phyloP scores from a whole-genome alignment of 352 stramenopile genomes.

The Globisporangium paddicum region DNA sequence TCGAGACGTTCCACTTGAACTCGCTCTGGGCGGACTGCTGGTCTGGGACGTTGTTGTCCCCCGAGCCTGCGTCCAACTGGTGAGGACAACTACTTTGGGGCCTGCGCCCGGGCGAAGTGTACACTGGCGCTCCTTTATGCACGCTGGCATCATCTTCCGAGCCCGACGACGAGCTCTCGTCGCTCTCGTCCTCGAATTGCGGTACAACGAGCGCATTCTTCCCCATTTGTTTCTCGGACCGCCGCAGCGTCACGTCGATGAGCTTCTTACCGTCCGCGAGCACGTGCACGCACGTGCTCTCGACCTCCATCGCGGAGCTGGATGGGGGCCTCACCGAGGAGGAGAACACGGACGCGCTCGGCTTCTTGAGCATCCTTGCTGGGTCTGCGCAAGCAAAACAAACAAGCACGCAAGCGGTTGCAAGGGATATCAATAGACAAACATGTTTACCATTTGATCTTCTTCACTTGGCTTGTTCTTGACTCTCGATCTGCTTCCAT shows the following conservation, averaged over 20 bases:
- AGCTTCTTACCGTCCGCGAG: constrained; percentile 43
- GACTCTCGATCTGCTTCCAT: no score
- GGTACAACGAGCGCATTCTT: constrained; percentile 49
- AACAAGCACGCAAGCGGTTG: neutral
- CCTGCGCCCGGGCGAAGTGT: constrained; percentile 1
- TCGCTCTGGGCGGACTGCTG: constrained; percentile 12
- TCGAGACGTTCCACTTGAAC: constrained; percentile 36
- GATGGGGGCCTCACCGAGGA: neutral
- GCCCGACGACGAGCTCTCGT: constrained; percentile 37
- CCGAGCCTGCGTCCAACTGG: constrained; percentile 16
- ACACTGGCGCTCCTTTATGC: neutral
- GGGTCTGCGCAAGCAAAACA: neutral
- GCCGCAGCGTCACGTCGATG: constrained; percentile 49
- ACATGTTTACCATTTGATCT: neutral
- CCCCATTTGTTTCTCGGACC: constrained; percentile 16
- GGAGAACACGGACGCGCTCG: constrained; percentile 2
- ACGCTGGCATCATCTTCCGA: constrained; percentile 18
- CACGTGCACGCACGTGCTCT: constrained; percentile 36
- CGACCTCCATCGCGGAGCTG: constrained; percentile 35
- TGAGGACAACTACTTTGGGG: constrained; percentile 5
- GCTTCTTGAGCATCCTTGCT: constrained; percentile 8
- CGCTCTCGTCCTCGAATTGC: constrained; percentile 57
- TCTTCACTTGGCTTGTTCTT: no score
- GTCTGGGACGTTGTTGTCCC: constrained; percentile 11
- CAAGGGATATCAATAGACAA: constrained; percentile 1